Evolutionary conservation across 768 basidiomycete species (phyloP).

Genomic region (Daedaleopsis nitida): DNA sequence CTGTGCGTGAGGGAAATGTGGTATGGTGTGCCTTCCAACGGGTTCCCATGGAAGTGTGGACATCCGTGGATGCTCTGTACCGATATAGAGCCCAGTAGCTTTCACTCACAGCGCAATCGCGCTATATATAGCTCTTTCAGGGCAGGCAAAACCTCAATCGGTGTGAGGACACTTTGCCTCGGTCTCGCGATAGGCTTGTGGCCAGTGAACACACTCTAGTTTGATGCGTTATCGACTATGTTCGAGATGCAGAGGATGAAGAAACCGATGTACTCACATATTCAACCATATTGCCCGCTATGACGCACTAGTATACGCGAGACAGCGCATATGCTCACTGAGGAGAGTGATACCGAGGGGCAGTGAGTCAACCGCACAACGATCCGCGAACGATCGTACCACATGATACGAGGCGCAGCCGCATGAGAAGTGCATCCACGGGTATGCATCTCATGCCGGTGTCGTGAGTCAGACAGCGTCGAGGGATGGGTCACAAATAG

Average conservation of each 20-base stretch:
- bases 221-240: too few relatives aligned
- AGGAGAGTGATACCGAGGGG: background rate
- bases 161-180: background rate
- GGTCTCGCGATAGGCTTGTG: background rate
- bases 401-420: background rate
- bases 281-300: too few relatives aligned
- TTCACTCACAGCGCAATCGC: background rate
- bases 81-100: background rate
- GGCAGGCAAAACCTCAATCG: background rate
- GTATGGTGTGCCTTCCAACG: constrained; percentile 5
- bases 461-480: background rate
- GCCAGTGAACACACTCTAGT: too few relatives aligned
- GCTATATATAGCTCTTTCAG: constrained; percentile 2
- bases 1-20: background rate
- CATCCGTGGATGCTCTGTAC: background rate
- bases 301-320: too few relatives aligned
- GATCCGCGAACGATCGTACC: background rate
- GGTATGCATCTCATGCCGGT: background rate
- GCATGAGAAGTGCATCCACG: constrained; percentile 14
- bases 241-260: too few relatives aligned
- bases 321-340: background rate
- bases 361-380: background rate
- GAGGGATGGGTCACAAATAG: background rate
- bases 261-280: too few relatives aligned
- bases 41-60: constrained; percentile 13